Percentiles rank a stretch among this genome's conserved stretches.
phyloP scores from a whole-genome alignment of 2,329 filamentous ascomycete species.

The Botrytis fabae region DNA sequence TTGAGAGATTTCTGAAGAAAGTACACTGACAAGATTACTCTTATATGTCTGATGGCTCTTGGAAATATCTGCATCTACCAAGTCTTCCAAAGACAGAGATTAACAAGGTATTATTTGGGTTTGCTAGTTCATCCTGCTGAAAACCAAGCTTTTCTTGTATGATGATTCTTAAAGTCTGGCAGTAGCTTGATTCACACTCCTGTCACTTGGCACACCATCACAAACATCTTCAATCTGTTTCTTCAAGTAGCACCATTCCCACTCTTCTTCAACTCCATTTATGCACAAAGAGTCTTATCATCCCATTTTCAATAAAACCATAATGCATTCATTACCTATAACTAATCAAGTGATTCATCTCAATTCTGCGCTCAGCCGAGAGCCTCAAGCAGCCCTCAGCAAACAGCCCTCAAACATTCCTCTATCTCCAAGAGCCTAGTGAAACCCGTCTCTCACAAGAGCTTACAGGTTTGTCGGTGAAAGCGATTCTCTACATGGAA shows the following conservation, averaged over 20 bases:
- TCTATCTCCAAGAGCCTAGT: neutral
- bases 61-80: neutral
- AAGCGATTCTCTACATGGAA: rapidly evolving
- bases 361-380: no score
- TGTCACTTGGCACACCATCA: neutral
- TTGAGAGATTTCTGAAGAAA: neutral
- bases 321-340: no score
- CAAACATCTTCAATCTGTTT: neutral
- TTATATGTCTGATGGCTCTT: neutral
- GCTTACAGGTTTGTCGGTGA: neutral
- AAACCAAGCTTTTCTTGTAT: neutral
- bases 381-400: no score
- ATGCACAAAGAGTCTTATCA: no score
- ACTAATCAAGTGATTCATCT: no score
- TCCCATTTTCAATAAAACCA: no score
- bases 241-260: neutral
- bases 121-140: neutral
- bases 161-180: neutral
- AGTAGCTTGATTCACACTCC: neutral
- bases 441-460: neutral
- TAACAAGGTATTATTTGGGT: neutral
- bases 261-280: neutral
- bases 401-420: neutral
- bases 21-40: neutral
- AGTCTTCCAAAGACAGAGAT: neutral